phyloP scores from a whole-genome alignment of 148 eudicot species.

The Nepenthes mirabilis region DNA sequence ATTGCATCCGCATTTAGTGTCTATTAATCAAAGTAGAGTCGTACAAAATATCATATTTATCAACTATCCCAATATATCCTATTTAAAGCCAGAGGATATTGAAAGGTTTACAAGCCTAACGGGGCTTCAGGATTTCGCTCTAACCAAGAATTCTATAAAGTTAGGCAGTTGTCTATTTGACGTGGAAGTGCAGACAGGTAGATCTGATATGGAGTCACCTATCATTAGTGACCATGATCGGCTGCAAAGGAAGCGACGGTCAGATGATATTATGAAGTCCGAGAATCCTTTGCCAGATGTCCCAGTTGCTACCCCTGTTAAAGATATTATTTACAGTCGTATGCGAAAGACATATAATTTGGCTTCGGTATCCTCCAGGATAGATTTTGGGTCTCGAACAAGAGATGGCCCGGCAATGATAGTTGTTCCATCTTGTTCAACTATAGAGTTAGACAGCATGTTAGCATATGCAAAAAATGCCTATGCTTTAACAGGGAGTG shows the following conservation, averaged over 20 bases:
- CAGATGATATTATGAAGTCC: background rate
- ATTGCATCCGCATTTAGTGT: slow-evolving; percentile 40
- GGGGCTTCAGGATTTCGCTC: slow-evolving; percentile 27
- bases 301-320: slow-evolving; percentile 1
- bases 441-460: slow-evolving; percentile 36
- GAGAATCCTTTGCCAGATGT: background rate
- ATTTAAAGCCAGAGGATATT: slow-evolving; percentile 30
- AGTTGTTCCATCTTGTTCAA: slow-evolving; percentile 51
- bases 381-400: slow-evolving; percentile 8
- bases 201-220: background rate
- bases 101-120: slow-evolving; percentile 60
- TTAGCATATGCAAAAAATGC: slow-evolving; percentile 33
- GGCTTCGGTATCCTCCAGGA: slow-evolving; percentile 16
- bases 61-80: slow-evolving; percentile 32
- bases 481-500: slow-evolving; percentile 65
- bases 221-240: background rate
- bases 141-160: slow-evolving; percentile 26
- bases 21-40: slow-evolving; percentile 13
- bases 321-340: slow-evolving; percentile 6
- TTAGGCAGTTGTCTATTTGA: slow-evolving; percentile 10
- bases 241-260: background rate
- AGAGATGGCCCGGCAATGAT: slow-evolving; percentile 44
- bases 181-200: background rate
- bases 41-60: slow-evolving; percentile 43
- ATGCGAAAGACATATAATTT: slow-evolving; percentile 7